A percentile compares a stretch with the other conserved stretches of the same genome.
phyloP scores from a whole-genome alignment of 306 rosid species.

The Purshia tridentata region DNA sequence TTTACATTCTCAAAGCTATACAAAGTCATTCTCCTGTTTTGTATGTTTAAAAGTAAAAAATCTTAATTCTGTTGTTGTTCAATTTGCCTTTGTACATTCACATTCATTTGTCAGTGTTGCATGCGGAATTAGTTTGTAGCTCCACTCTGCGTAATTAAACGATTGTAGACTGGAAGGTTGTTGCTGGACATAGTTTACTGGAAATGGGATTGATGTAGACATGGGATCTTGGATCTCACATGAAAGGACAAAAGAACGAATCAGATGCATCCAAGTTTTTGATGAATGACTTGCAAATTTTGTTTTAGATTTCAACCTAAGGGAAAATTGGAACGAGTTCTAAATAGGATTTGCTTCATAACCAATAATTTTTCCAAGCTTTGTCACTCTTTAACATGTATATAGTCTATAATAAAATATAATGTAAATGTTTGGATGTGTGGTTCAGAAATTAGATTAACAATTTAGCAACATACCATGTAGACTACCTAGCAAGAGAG shows the following conservation, averaged over 20 bases:
- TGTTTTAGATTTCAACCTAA: neutral
- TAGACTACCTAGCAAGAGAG: no score
- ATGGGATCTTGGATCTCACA: slow-evolving; percentile 1
- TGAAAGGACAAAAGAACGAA: neutral
- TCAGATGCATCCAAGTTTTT: neutral
- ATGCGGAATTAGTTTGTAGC: slow-evolving; percentile 4
- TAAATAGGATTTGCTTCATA: neutral
- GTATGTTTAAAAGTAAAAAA: slow-evolving; percentile 5
- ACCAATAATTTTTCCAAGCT: neutral
- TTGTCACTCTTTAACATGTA: no score
- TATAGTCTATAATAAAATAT: no score
- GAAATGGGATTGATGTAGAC: slow-evolving; percentile 7
- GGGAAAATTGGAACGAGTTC: no score
- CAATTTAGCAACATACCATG: no score
- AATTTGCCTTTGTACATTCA: slow-evolving; percentile 20
- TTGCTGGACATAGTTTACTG: neutral
- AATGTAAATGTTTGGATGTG: no score
- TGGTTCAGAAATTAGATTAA: no score
- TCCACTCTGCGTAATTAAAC: slow-evolving; percentile 5
- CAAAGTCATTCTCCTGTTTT: slow-evolving; percentile 3
- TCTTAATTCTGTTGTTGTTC: slow-evolving; percentile 16
- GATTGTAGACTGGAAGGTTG: neutral
- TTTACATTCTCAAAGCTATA: slow-evolving; percentile 2
- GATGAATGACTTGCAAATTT: neutral
- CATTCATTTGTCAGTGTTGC: slow-evolving; percentile 14